Conservation (phyloP, 495 filamentous ascomycete species). For the Copromyces sp. region DNA sequence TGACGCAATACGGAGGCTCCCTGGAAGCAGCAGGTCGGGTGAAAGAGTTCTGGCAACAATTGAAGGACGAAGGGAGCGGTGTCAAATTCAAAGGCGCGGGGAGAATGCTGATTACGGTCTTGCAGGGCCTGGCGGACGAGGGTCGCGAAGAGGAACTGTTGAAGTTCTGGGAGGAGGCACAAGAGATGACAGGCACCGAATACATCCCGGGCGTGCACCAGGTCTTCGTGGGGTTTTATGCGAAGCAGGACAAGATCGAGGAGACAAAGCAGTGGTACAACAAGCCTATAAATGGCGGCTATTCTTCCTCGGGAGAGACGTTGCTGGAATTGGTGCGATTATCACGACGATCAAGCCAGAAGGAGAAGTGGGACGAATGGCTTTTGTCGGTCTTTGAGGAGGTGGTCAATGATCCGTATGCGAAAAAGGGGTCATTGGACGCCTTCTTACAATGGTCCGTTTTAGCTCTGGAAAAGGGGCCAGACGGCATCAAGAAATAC, state of each 20-base stretch:
- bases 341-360: conserved; percentile 41
- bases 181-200: conserved; percentile 13
- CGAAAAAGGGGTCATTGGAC: conserved; percentile 50
- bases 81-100: conserved; percentile 22
- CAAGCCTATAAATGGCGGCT: conserved; percentile 37
- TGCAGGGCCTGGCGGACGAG: conserved; percentile 58
- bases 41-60: conserved; percentile 27
- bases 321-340: conserved; percentile 45
- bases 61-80: conserved; percentile 12
- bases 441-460: conserved; percentile 68
- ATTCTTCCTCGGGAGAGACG: conserved; percentile 30
- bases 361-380: conserved; percentile 35
- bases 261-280: conserved; percentile 56
- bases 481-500: conserved; percentile 60
- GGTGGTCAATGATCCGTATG: conserved; percentile 35
- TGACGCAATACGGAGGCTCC: conserved; percentile 49
- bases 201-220: conserved; percentile 32
- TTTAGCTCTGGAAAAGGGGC: conserved; percentile 52
- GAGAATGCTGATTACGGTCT: conserved; percentile 47
- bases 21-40: conserved; percentile 46
- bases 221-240: conserved; percentile 44
- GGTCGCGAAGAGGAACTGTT: conserved; percentile 47
- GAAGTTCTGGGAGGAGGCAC: conserved; percentile 17
- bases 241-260: conserved; percentile 36
- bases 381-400: conserved; percentile 51